Evolutionary conservation across 1,284 basidiomycete species (phyloP).

Genomic region (Apiotrichum gracile): DNA sequence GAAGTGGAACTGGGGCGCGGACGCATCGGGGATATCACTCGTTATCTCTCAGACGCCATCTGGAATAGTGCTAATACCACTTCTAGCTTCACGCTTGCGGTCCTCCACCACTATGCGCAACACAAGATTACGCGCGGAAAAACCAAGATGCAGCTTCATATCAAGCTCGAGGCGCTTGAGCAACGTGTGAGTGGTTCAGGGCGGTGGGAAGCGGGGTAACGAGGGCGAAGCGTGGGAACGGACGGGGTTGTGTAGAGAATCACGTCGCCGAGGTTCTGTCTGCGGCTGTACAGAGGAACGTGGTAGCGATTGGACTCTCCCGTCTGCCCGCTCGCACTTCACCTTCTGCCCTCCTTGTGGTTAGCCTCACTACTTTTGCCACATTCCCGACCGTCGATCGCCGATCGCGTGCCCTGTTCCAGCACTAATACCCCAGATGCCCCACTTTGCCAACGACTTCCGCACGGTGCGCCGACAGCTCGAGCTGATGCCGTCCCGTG

Average conservation of each 20-base stretch:
- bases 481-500: conserved; percentile 9
- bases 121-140: neutral
- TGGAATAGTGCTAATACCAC: too few relatives aligned
- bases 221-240: neutral
- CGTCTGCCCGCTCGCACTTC: too few relatives aligned
- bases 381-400: too few relatives aligned
- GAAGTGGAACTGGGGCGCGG: too few relatives aligned
- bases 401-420: conserved; percentile 17
- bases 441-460: conserved; percentile 16
- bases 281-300: too few relatives aligned
- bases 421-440: conserved; percentile 2
- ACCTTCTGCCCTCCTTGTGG: too few relatives aligned
- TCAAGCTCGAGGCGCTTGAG: conserved; percentile 2
- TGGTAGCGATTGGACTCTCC: too few relatives aligned
- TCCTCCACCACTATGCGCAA: conserved; percentile 4
- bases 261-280: too few relatives aligned
- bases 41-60: too few relatives aligned
- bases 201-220: neutral
- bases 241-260: too few relatives aligned
- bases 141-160: neutral
- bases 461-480: conserved; percentile 7
- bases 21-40: too few relatives aligned
- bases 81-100: conserved; percentile 9
- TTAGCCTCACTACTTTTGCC: too few relatives aligned
- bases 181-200: neutral